Evolutionary conservation across 2,329 filamentous ascomycete species (phyloP), one percentile per base, ranked within the genome.

Genomic region (Epichloe baconii): DNA sequence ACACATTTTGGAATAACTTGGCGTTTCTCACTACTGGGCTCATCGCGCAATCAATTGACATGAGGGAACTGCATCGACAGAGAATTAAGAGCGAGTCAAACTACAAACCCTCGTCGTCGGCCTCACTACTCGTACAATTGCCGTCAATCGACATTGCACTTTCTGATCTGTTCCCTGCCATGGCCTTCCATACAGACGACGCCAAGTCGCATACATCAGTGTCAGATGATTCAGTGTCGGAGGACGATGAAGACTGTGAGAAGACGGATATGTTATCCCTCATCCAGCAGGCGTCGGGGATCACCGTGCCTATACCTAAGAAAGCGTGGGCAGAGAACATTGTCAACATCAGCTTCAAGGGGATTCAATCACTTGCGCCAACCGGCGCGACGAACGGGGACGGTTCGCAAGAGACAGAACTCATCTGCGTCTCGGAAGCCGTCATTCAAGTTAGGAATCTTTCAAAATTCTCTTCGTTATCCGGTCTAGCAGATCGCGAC

Each of bases 291-390:
- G 53, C 51, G n/a, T 52, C 56, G 4, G 58, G 53, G 19, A 56
- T 53, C 50, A 34, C 53, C 44, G 31, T 55, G 41, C 46, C 59
- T 8, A 31, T 23, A 19, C 51, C 59, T 8, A 67, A 63, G 52
- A 64, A 63, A 36, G 64, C 70, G 3, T 85, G 82, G 82, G 80
- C 79, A 2, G 70, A 73, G 41, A 75, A 85, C 53, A 72, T 73
- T 37, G 71, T 86, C 31, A 72, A 74, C 47, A 68, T 86, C 47
- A 71, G 69, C n/a, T 82, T 82, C 59, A 73, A 68, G 53, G 74
- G 71, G 14, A 64, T 77, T 26, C 66, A 68, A 52, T 55, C 58
- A 1, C 53, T 57, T 21, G 38, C 53, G 1, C 53, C 51, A 48
- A 34, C 50, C 11, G 52, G 45, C 15, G 52, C 56, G 15, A 49